These are phyloP conservation scores for Colletotrichum plurivorum DNA, from an alignment of 2,329 filamentous ascomycete species.

Conservation along the genomic window DNA sequence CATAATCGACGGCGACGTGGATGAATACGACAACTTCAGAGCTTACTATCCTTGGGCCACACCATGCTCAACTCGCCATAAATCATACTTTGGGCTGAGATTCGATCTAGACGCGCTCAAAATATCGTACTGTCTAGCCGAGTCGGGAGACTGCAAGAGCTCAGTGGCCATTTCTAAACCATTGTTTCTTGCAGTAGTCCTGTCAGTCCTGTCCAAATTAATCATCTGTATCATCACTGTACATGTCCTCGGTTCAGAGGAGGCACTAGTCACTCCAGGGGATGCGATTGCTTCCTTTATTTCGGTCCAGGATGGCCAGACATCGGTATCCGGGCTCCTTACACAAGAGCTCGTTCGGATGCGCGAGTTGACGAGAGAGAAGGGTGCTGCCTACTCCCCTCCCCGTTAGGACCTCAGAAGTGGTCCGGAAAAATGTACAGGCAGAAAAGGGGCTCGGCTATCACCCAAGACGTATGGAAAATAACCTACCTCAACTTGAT, in stretches of 20 bases:
- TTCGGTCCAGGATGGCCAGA: too few relatives aligned
- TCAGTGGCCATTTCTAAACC: neutral
- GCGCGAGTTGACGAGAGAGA: neutral
- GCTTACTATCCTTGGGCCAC: too few relatives aligned
- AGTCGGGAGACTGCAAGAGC: neutral
- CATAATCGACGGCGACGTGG: too few relatives aligned
- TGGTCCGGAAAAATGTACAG: neutral
- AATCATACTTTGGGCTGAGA: neutral
- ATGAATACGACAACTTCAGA: too few relatives aligned
- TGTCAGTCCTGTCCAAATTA: neutral
- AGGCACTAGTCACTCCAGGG: conserved; percentile 4
- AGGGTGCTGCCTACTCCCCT: neutral
- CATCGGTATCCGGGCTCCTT: neutral
- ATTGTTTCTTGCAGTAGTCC: conserved; percentile 7
- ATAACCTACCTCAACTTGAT: conserved; percentile 2
- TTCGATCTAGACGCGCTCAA: neutral
- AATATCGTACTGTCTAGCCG: conserved; percentile 14
- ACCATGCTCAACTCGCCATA: too few relatives aligned
- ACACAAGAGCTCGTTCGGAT: neutral
- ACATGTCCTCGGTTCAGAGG: neutral
- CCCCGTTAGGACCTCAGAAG: neutral
- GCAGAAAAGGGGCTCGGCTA: neutral
- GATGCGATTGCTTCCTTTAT: conserved; percentile 18
- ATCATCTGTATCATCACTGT: neutral
- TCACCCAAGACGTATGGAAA: neutral